Evolutionary conservation across 257 asterid genomes (phyloP).

Genomic region (Jaltomata sinuosa): DNA sequence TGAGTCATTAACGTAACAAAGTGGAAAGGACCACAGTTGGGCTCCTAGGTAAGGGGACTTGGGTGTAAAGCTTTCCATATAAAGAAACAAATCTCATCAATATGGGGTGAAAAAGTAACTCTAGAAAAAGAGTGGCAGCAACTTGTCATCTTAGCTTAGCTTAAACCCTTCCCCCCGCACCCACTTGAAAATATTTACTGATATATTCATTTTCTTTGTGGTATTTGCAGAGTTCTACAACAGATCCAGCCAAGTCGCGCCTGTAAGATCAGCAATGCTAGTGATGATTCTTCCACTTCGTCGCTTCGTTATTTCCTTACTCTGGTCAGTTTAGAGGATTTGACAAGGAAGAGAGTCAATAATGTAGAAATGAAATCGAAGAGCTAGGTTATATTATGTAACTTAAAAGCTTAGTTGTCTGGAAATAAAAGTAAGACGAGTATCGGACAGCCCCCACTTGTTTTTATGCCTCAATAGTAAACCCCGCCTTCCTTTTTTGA

Average conservation of each 20-base stretch:
- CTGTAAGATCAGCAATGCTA: slow-evolving; percentile 27
- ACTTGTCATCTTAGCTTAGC: not conserved
- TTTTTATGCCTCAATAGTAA: not conserved
- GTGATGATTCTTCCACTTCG: not conserved
- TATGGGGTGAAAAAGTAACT: not conserved
- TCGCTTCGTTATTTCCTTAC: not conserved
- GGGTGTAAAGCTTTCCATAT: not conserved
- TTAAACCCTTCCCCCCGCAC: not conserved
- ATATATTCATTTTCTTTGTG: not conserved
- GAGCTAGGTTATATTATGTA: not conserved
- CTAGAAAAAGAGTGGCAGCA: not conserved
- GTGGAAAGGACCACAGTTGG: not conserved
- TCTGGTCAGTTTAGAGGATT: not conserved
- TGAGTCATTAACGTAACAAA: not conserved
- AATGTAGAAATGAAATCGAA: not conserved
- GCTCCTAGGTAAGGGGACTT: not conserved
- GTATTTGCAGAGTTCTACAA: slow-evolving; percentile 41
- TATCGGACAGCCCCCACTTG: not conserved
- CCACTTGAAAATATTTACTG: not conserved
- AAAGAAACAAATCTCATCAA: not conserved
- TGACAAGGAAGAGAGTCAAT: not conserved
- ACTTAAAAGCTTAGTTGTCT: not conserved
- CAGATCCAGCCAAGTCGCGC: slow-evolving; percentile 47
- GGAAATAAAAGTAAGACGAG: not conserved
- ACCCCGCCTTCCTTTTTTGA: not conserved